Percentiles rank a stretch among this genome's conserved stretches.
These are phyloP conservation scores for Pseudoturritis turrita DNA, from an alignment of 345 rosid species.

Conservation along the genomic window DNA sequence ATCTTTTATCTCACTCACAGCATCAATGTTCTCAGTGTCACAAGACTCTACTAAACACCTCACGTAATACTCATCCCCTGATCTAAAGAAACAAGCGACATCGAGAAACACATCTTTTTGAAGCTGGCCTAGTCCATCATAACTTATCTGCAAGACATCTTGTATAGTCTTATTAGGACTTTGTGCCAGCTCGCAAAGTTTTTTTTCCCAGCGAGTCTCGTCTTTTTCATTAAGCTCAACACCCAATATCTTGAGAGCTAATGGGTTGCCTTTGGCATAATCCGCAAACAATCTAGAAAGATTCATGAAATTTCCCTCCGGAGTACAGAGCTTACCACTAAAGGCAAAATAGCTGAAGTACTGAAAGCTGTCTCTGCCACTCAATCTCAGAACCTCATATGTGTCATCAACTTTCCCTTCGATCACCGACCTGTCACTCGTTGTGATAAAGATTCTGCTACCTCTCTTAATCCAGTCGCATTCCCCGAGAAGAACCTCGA, in stretches of 20 bases:
- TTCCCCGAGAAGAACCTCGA: background rate
- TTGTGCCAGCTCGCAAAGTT: background rate
- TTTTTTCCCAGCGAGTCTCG: constrained; percentile 16
- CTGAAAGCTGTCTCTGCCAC: constrained; percentile 1
- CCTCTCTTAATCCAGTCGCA: constrained; percentile 12
- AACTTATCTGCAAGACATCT: constrained; percentile 23
- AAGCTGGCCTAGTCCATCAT: constrained; percentile 2
- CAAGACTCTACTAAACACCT: constrained; percentile 5
- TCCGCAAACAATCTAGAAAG: constrained; percentile 1
- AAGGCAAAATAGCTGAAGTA: constrained; percentile 17
- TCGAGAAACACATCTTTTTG: constrained; percentile 33
- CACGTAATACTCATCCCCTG: background rate
- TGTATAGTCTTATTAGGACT: constrained; percentile 10
- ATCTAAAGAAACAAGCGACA: constrained; percentile 37
- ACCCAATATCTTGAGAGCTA: constrained; percentile 36
- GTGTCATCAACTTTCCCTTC: background rate
- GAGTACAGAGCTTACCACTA: background rate
- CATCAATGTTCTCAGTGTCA: background rate
- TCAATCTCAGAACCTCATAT: constrained; percentile 10
- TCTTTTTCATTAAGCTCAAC: background rate
- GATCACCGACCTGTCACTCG: constrained; percentile 16
- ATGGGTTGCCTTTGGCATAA: constrained; percentile 35
- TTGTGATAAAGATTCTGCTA: constrained; percentile 5
- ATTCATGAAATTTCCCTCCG: background rate
- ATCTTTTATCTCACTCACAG: background rate